Percentiles rank a stretch among this genome's conserved stretches.
These are phyloP conservation scores for Pelargonium myrrhifolium DNA, from an alignment of 441 rosid species.

Conservation along the genomic window DNA sequence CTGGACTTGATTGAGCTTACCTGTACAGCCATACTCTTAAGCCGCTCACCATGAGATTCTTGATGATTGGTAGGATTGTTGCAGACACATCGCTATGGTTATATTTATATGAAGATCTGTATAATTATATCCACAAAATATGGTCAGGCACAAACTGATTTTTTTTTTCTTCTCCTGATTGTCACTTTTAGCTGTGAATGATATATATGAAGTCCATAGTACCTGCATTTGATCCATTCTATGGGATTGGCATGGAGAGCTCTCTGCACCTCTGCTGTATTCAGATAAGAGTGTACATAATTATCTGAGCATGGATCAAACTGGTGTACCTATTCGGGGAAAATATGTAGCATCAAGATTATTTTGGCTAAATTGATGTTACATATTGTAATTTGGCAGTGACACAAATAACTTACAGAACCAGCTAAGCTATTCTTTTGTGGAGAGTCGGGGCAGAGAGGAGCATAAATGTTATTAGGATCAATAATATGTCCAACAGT, in stretches of 20 bases:
- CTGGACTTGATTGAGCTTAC: conserved; percentile 8
- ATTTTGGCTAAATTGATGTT: neutral
- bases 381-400: neutral
- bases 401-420: conserved; percentile 14
- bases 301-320: conserved; percentile 21
- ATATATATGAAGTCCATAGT: neutral
- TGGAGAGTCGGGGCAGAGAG: conserved; percentile 19
- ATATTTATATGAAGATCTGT: neutral
- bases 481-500: conserved; percentile 11
- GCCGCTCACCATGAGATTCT: conserved; percentile 22
- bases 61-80: conserved; percentile 21
- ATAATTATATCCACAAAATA: neutral
- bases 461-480: conserved; percentile 26
- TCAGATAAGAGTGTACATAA: conserved; percentile 21
- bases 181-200: neutral
- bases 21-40: conserved; percentile 29
- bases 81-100: conserved; percentile 8
- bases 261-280: conserved; percentile 23
- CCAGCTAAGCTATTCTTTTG: neutral
- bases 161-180: neutral
- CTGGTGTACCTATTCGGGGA: conserved; percentile 9
- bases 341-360: neutral
- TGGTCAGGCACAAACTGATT: neutral
- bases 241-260: conserved; percentile 22
- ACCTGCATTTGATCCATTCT: conserved; percentile 18